Conservation (phyloP, 257 asterid species). For the Primulina eburnea region DNA sequence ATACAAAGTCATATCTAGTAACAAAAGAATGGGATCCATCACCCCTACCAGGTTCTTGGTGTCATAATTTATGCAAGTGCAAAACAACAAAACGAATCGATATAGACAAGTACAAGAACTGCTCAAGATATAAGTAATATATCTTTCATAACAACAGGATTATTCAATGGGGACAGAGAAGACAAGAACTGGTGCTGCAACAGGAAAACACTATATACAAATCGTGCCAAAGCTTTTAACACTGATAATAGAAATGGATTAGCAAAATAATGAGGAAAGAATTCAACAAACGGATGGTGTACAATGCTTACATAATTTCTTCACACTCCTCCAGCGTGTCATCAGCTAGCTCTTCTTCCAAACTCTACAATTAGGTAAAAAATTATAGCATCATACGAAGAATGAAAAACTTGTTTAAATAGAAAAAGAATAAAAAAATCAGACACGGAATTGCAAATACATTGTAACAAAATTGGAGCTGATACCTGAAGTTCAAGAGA, state of each 20-base stretch:
- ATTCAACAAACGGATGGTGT: background rate
- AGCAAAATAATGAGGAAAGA: slow-evolving; percentile 5
- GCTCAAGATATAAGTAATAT: background rate
- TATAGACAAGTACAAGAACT: background rate
- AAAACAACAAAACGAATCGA: background rate
- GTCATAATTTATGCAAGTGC: slow-evolving; percentile 6
- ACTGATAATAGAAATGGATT: background rate
- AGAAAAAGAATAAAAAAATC: background rate
- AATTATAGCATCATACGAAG: background rate
- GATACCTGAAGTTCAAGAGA: slow-evolving; percentile 62
- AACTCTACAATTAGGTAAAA: slow-evolving; percentile 39
- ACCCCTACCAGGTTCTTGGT: background rate
- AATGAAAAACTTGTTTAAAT: background rate
- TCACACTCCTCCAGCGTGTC: slow-evolving; percentile 42
- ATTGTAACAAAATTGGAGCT: background rate
- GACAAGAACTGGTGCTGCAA: slow-evolving; percentile 2
- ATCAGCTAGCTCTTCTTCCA: slow-evolving; percentile 48
- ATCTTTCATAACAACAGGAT: background rate
- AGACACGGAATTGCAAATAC: background rate
- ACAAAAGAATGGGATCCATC: slow-evolving; percentile 7
- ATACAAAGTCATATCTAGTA: background rate
- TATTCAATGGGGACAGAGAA: background rate
- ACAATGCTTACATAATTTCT: slow-evolving; percentile 56
- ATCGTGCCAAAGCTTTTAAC: background rate
- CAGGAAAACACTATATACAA: slow-evolving; percentile 6